phyloP scores from a whole-genome alignment of 1,139 yeast species.

The Suhomyces yuchorum region DNA sequence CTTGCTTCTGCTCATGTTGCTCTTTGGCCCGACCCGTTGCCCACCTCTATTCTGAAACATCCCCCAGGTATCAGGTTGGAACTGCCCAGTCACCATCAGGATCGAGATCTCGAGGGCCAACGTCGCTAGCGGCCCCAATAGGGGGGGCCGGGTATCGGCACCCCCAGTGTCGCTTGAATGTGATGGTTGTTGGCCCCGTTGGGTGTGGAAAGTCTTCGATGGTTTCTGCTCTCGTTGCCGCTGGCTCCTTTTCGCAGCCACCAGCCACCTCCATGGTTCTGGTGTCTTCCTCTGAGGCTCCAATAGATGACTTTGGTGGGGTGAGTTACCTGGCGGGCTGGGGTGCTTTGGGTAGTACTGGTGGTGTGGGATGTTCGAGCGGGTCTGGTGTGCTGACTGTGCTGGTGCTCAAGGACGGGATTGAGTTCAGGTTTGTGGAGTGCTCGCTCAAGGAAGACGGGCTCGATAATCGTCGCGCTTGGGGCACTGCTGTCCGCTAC shows the following conservation, averaged over 20 bases:
- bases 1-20: background rate
- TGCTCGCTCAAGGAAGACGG: constrained; percentile 49
- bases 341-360: constrained; percentile 14
- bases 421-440: constrained; percentile 34
- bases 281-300: no score
- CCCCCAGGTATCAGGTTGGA: no score
- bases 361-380: background rate
- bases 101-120: background rate
- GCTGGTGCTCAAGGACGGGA: constrained; percentile 10
- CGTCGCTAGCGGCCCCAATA: background rate
- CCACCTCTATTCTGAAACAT: background rate
- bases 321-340: no score
- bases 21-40: background rate
- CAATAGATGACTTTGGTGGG: no score
- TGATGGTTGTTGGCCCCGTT: constrained; percentile 74
- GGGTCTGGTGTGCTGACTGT: background rate
- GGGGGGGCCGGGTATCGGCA: background rate
- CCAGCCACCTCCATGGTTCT: constrained; percentile 1
- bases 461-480: constrained; percentile 50
- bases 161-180: constrained; percentile 37
- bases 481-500: constrained; percentile 60
- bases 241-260: constrained; percentile 10
- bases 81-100: background rate
- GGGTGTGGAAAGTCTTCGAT: constrained; percentile 87
- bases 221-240: constrained; percentile 48